A percentile compares a stretch with the other conserved stretches of the same genome.
These are phyloP conservation scores for Rhodotorula sp. DNA, from an alignment of 1,284 basidiomycete species.

Conservation along the genomic window DNA sequence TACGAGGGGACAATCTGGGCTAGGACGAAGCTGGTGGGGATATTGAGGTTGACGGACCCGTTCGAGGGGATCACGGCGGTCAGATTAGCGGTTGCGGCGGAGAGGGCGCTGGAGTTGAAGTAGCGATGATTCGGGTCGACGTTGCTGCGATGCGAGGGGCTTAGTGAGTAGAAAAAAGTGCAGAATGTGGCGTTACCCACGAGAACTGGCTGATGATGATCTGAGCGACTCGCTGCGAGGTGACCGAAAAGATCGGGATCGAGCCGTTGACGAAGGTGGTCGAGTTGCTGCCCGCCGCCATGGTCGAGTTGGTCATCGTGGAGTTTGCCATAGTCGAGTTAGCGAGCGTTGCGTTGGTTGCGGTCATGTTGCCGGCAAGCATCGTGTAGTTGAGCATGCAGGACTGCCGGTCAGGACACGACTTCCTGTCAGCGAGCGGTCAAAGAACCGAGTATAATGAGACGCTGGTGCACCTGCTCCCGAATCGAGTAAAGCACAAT, in stretches of 20 bases:
- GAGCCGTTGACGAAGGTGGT: constrained; percentile 3
- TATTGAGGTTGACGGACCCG: background rate
- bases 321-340: no score
- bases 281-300: background rate
- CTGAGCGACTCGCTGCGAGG: background rate
- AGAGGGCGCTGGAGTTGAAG: constrained; percentile 27
- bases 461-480: constrained; percentile 7
- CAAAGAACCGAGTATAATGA: background rate
- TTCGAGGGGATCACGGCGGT: background rate
- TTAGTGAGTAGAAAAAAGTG: background rate
- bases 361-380: no score
- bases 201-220: constrained; percentile 12
- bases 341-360: no score
- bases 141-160: background rate
- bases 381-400: constrained; percentile 6
- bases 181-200: background rate
- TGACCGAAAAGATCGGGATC: constrained; percentile 12
- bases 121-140: constrained; percentile 1
- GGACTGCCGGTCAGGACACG: background rate
- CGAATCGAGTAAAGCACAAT: constrained; percentile 23
- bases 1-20: constrained; percentile 10
- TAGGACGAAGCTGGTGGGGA: constrained; percentile 11
- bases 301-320: background rate
- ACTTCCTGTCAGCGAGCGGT: background rate
- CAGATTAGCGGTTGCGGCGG: constrained; percentile 10